Base-by-base conservation (phyloP, 208 protist species). In the Kentomonas sorsogonicus region DNA sequence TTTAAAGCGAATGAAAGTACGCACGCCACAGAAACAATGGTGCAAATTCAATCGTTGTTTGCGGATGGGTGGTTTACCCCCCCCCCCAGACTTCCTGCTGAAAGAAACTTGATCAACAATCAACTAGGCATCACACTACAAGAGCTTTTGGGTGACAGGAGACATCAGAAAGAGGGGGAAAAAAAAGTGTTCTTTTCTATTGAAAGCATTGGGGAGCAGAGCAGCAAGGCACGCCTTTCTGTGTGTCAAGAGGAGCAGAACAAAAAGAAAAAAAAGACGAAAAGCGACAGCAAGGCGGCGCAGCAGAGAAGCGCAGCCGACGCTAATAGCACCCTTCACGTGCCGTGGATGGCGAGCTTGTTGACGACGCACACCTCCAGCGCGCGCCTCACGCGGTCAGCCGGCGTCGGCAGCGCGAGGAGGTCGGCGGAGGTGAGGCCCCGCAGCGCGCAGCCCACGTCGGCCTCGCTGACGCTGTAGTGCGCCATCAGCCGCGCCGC, bases 381-480 rank as follows among this genome's bases (percentile, higher is more conserved):
- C 26, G 13, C 22, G 23, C 54, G 23, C 47, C 38, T 4, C 68
- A 40, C 13, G 26, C 18, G 31, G 41, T 5, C 51, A 60, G 31
- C 22, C 41, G 4, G 34, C 18, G n/a, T 2, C 31, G 31, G 51
- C 27, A 47, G 45, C 10, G n/a, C 31, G 11, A 13, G 38, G 57
- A 33, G 52, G 44, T 30, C 60, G 30, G 16, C 18, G 46, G 30
- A 34, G 34, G 16, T 65, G 38, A 56, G 36, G 15, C 23, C 45
- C 30, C 34, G 69, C 51, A 69, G 57, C 18, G 57, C 63, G 0
- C 67, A 59, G 31, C 40, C 27, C 22, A 72, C 27, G 43, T 64
- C 63, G 15, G 45, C 33, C 13, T 70, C 72, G 4, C 63, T 63
- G 20, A 79, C 47, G 30, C 57, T 39, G 31, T 79, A 74, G 38